Evolutionary conservation across 169 alveolate genomes (phyloP), one percentile per base, ranked within the genome.

Genomic region (Plasmodium inui): DNA sequence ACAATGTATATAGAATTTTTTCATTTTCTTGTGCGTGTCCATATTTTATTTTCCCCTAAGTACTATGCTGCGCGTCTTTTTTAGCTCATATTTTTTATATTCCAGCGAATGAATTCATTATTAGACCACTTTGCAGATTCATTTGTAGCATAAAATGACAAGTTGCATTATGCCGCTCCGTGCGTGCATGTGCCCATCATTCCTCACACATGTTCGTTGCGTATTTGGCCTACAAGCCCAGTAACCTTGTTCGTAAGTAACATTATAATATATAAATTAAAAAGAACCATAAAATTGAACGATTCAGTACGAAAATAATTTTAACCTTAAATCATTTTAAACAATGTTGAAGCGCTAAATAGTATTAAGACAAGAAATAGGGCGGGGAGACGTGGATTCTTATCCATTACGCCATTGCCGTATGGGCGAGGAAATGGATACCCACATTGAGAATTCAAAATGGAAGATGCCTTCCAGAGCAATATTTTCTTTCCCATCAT

Each of bases 401-500:
- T n/a, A 17, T 79, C 28, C 84, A 79, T 41, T 41, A 79, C 46
- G 12, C 10, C 39, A 50, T 44, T 22, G 4, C 57, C 44, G 37
- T 4, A 67, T n/a, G n/a, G 39, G n/a, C 30, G 14, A 50, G 70
- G 19, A 79, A 79, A 79, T 79, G 44, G 84, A 79, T 79, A 79
- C 39, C 17, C 84, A 79, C 28, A 79, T 17, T 79, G 84, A 41
- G 50, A 79, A n/a, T 79, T n/a, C 17, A 30, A 79, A 41, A 79
- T 79, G 50, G 57, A n/a, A 41, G 17, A n/a, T 41, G 37, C 57
- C 26, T 9, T 50, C 26, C 50, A n/a, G 34, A 22, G 2, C 55
- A 79, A 30, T 30, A 78, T 39, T 79, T 34, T 78, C 5, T 22
- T n/a, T 37, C 30, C 76, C 34, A n/a, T 7, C 37, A 67, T 28